A percentile compares a stretch with the other conserved stretches of the same genome.
These are phyloP conservation scores for Chlamydomonas eustigma DNA, from an alignment of 139 green algal species.

Conservation along the genomic window DNA sequence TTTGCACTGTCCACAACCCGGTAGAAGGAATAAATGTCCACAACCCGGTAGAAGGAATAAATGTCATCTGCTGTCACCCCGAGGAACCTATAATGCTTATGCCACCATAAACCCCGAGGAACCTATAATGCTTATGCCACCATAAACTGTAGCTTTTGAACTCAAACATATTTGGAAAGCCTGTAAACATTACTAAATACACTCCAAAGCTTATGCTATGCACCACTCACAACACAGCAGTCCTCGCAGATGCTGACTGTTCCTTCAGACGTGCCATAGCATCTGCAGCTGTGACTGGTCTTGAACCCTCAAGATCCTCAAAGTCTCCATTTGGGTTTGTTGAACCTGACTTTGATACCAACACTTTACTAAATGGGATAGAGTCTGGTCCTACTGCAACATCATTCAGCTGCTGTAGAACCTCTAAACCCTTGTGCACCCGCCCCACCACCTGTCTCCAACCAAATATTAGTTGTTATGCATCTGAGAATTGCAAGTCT, in stretches of 20 bases:
- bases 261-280: not conserved
- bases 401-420: conserved; percentile 43
- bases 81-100: too few species aligned
- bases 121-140: too few species aligned
- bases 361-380: not conserved
- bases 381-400: conserved; percentile 8
- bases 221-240: not conserved
- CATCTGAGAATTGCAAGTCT: not conserved
- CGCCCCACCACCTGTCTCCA: conserved; percentile 56
- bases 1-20: too few species aligned
- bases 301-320: not conserved
- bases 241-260: not conserved
- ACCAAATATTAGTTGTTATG: not conserved
- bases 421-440: conserved; percentile 36
- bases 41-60: too few species aligned
- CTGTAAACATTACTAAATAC: too few species aligned
- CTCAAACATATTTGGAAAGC: too few species aligned
- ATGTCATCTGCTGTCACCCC: too few species aligned
- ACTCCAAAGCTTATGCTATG: too few species aligned
- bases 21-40: too few species aligned
- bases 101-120: too few species aligned
- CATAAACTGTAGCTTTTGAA: too few species aligned
- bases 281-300: not conserved
- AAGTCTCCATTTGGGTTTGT: conserved; percentile 1
- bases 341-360: not conserved